Percentiles rank a stretch among this genome's conserved stretches.
These are phyloP conservation scores for Xylariaceae sp. DNA, from an alignment of 2,329 filamentous ascomycete genomes.

Conservation along the genomic window DNA sequence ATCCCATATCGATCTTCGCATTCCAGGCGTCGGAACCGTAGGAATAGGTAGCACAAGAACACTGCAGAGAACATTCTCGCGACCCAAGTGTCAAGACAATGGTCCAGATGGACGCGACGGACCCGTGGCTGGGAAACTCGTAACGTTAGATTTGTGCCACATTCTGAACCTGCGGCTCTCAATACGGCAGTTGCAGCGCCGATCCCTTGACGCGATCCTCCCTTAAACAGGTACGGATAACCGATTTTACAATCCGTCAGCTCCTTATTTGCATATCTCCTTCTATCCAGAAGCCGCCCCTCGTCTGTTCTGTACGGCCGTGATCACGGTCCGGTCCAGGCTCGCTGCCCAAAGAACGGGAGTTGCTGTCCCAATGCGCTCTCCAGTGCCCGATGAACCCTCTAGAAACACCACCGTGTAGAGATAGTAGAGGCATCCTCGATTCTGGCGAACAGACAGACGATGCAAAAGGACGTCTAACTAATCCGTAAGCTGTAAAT, in stretches of 20 bases:
- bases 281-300: too few relatives aligned
- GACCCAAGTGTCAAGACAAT: conserved; percentile 3
- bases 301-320: too few relatives aligned
- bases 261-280: too few relatives aligned
- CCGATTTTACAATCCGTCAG: too few relatives aligned
- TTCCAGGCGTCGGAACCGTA: neutral
- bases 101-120: neutral
- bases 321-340: too few relatives aligned
- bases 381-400: too few relatives aligned
- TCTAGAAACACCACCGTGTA: too few relatives aligned
- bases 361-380: too few relatives aligned
- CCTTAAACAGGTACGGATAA: too few relatives aligned
- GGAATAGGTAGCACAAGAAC: conserved; percentile 2
- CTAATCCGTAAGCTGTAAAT: neutral
- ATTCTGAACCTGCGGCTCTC: neutral
- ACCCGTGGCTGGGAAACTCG: neutral
- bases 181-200: neutral
- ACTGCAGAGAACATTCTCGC: conserved; percentile 16
- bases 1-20: neutral
- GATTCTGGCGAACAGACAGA: neutral
- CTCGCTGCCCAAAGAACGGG: too few relatives aligned
- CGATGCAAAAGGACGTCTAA: neutral
- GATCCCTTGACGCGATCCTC: neutral
- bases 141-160: neutral
- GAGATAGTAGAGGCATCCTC: too few relatives aligned